These are phyloP conservation scores for Metarhizium anisopliae DNA, from an alignment of 2,329 filamentous ascomycete genomes.

Conservation along the genomic window DNA sequence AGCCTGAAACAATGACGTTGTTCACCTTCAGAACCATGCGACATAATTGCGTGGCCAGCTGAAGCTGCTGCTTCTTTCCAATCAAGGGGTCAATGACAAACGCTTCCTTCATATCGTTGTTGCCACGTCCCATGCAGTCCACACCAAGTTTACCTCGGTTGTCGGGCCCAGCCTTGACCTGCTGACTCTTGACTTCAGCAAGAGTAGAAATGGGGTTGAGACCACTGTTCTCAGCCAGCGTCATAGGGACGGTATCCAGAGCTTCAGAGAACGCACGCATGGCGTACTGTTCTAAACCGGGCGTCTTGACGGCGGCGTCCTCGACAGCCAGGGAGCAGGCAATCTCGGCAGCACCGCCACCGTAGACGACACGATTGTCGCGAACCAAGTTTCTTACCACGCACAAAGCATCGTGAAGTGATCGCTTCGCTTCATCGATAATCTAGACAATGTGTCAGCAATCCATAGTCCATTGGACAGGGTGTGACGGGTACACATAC, in stretches of 20 bases:
- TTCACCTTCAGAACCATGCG: conserved; percentile 97
- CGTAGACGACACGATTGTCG: conserved; percentile 96
- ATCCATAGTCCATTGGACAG: background rate
- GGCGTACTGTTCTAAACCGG: conserved; percentile 96
- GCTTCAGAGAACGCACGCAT: conserved; percentile 98
- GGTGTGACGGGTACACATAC: conserved; percentile 36
- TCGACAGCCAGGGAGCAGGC: conserved; percentile 95
- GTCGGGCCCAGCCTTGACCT: conserved; percentile 61
- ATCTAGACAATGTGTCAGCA: conserved; percentile 46
- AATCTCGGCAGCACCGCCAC: conserved; percentile 92
- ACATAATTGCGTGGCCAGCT: conserved; percentile 94
- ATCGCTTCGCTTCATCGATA: conserved; percentile 97
- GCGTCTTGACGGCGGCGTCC: conserved; percentile 87
- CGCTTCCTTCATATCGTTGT: conserved; percentile 94
- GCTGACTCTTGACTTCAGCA: conserved; percentile 89
- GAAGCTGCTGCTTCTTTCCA: conserved; percentile 93
- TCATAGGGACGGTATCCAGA: conserved; percentile 88
- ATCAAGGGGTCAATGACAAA: conserved; percentile 98
- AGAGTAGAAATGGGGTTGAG: conserved; percentile 93
- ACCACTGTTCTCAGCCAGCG: conserved; percentile 93
- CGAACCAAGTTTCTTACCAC: conserved; percentile 93
- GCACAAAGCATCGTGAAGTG: conserved; percentile 92
- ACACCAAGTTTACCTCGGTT: conserved; percentile 66
- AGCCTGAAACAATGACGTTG: conserved; percentile 87
- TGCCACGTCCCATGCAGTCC: conserved; percentile 94